phyloP scores from a whole-genome alignment of 768 basidiomycete species.

The Cubamyces lactineus region DNA sequence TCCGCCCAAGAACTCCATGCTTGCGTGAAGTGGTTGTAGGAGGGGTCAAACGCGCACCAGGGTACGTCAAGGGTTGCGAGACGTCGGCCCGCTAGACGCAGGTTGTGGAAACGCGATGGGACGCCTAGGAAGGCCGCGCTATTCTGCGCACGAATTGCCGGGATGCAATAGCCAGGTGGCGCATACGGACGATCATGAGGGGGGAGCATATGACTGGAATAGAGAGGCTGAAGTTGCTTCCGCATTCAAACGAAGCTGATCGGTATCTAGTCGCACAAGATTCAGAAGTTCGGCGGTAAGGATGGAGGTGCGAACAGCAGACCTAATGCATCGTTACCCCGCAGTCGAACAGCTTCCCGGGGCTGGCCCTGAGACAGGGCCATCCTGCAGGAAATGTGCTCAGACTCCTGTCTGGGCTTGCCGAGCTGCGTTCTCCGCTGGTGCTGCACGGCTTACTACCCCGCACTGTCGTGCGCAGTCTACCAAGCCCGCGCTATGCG shows the following conservation, averaged over 20 bases:
- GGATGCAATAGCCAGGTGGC: conserved; percentile 18
- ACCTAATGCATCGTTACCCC: conserved; percentile 17
- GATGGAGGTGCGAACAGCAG: conserved; percentile 19
- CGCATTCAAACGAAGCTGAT: conserved; percentile 18
- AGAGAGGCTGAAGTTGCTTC: conserved; percentile 9
- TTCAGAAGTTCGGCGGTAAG: conserved; percentile 2
- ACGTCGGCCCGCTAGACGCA: conserved; percentile 4
- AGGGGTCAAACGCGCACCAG: conserved; percentile 1
- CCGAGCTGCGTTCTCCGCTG: background rate
- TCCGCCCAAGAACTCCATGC: background rate
- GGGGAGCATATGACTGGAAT: conserved; percentile 22
- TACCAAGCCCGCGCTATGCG: background rate
- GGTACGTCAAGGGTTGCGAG: conserved; percentile 7
- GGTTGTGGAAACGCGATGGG: conserved; percentile 11
- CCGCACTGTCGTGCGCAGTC: background rate
- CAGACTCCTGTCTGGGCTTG: background rate
- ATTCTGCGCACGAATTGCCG: conserved; percentile 3
- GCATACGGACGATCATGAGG: conserved; percentile 23
- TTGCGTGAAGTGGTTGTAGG: background rate
- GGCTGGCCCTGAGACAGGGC: conserved; percentile 7
- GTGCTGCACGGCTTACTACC: background rate
- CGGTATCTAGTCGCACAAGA: conserved; percentile 17
- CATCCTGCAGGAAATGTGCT: background rate
- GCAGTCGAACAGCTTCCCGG: conserved; percentile 18
- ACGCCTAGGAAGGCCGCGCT: conserved; percentile 16